Base-by-base conservation (phyloP, 148 eudicot genomes). In the Camellia sinensis region DNA sequence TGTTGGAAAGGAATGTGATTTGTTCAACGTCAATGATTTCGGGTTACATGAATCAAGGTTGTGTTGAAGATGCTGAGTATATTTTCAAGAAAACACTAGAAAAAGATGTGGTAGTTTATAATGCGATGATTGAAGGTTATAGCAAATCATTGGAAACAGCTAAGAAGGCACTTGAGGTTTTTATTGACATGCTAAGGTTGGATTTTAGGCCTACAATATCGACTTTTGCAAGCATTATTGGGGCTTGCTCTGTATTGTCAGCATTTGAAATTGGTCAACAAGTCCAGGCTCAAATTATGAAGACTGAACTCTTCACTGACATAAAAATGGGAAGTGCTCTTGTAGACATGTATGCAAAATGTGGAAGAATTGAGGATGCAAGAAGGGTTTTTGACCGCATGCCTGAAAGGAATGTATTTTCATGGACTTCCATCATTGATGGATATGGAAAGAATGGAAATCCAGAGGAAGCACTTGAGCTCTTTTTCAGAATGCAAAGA, bases 41-140 rank as follows among this genome's bases (percentile, higher is more conserved):
- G 2, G 99, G 99, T 10, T 93, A 93, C 78, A 84, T 96, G 89
- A 90, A 82, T 62, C 76, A 57, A 77, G 91, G 92, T 43, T 65
- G 73, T 44, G 69, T 91, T 11, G 85, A 83, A 65, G 92, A 93
- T 50, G 99, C 99, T 0, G 97, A 93, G 82, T 83, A 81, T 17
- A 74, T 96, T 64, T 93, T 93, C 61, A 64, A 57, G 54, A 89
- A 83, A 68, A 88, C 88, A 7, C 8, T 1, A 74, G 87, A 84
- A 63, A 96, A 93, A 84, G 99, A 96, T 83, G 92, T 90, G 37
- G 95, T 96, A 76, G 92, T 89, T 70, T 93, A 89, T 79, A 96
- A 96, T 85, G 99, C 97, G n/a, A 92, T 93, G 99, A 93, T 96
- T 37, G 98, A 93, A 85, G 99, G 99, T 63, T 96, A 91, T 76